Percentiles rank a stretch among this genome's conserved stretches.
Evolutionary conservation across 2,329 filamentous ascomycete species (phyloP).

Genomic region (Nakataea oryzae): DNA sequence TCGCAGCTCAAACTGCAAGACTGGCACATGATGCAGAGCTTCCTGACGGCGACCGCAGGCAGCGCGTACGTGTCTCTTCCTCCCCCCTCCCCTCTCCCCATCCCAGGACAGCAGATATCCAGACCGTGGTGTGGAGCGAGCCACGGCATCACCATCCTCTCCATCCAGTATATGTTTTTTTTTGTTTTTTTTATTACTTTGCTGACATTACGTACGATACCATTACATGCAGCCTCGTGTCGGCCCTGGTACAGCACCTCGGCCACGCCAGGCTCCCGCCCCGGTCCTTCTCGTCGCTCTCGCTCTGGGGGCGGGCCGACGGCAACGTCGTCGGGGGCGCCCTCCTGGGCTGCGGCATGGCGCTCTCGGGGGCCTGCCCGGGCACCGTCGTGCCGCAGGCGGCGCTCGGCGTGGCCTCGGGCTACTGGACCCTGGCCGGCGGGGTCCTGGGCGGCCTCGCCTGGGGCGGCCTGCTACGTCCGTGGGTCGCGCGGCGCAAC

Average conservation of each 20-base stretch:
- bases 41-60: constrained; percentile 50
- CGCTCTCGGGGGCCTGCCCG: constrained; percentile 53
- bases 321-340: constrained; percentile 55
- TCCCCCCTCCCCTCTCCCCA: constrained; percentile 9
- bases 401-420: constrained; percentile 39
- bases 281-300: constrained; percentile 39
- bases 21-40: constrained; percentile 57
- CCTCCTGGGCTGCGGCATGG: constrained; percentile 56
- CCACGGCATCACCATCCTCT: too few relatives aligned
- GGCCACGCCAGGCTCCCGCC: constrained; percentile 32
- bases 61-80: constrained; percentile 41
- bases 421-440: constrained; percentile 41
- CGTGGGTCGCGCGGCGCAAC: constrained; percentile 9
- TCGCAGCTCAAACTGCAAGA: constrained; percentile 49
- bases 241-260: constrained; percentile 32
- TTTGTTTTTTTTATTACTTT: neutral
- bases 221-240: constrained; percentile 24
- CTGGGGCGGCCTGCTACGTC: constrained; percentile 33
- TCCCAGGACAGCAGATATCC: neutral
- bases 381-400: constrained; percentile 55
- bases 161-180: too few relatives aligned
- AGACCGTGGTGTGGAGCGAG: too few relatives aligned
- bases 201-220: neutral
- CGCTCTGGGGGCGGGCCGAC: constrained; percentile 44
- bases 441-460: constrained; percentile 43